Conservation (phyloP, 2,329 filamentous ascomycete genomes). For the Pseudogymnoascus sp. region DNA sequence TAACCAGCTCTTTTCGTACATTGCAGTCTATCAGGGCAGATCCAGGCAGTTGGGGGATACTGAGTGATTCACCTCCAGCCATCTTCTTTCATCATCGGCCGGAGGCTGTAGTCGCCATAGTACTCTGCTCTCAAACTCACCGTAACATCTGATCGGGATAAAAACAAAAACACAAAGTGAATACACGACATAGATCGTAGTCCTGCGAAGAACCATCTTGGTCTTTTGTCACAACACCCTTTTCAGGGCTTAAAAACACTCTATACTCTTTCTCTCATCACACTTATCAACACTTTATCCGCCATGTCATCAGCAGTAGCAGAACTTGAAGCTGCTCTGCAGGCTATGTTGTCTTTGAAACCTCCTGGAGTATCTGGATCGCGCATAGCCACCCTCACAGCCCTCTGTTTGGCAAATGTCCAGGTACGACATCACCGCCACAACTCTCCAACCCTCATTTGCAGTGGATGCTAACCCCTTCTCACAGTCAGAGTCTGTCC, state of each 20-base stretch:
- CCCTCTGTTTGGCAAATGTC: conserved; percentile 80
- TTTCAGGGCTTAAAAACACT: not conserved
- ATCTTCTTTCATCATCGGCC: not conserved
- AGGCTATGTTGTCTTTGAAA: conserved; percentile 86
- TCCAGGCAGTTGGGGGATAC: not conserved
- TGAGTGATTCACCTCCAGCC: conserved; percentile 8
- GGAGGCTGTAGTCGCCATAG: conserved; percentile 7
- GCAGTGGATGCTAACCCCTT: conserved; percentile 16
- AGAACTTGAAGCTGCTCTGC: conserved; percentile 83
- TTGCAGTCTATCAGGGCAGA: not conserved
- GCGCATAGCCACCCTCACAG: conserved; percentile 81
- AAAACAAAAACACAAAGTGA: not conserved
- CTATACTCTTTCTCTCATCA: conserved; percentile 12
- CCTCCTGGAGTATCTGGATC: conserved; percentile 90
- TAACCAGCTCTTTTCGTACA: not conserved
- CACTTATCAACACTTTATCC: not conserved
- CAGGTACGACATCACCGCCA: conserved; percentile 54
- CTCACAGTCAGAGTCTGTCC: conserved; percentile 79
- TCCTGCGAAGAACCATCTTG: conserved; percentile 11
- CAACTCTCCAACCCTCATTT: conserved; percentile 20
- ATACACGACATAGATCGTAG: conserved; percentile 13
- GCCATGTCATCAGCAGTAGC: conserved; percentile 77
- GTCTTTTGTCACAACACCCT: conserved; percentile 7
- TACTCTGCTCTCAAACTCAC: not conserved
- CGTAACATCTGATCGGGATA: conserved; percentile 9